Percentiles rank a stretch among this genome's conserved stretches.
These are phyloP conservation scores for Parmales sp. DNA, from an alignment of 108 stramenopile genomes.

Conservation along the genomic window DNA sequence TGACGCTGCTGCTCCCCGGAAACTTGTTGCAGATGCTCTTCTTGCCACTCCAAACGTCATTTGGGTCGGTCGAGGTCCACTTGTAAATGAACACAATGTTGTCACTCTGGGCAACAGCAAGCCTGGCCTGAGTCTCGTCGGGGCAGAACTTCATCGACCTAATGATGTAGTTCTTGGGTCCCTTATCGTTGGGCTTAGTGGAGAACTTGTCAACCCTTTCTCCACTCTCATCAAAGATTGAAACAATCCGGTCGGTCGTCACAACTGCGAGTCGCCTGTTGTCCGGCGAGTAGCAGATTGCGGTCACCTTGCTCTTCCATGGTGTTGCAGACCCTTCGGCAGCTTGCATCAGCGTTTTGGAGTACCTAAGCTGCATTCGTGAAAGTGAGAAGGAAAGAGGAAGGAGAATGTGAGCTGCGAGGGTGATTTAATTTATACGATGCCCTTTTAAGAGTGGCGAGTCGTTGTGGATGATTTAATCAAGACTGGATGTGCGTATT, in stretches of 20 bases:
- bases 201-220: conserved; percentile 49
- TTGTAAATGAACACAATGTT: conserved; percentile 64
- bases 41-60: conserved; percentile 29
- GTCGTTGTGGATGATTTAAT: too few species aligned
- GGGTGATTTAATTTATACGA: too few species aligned
- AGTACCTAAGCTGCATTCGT: conserved; percentile 31
- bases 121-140: conserved; percentile 31
- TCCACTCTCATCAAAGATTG: conserved; percentile 50
- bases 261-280: conserved; percentile 43
- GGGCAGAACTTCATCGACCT: conserved; percentile 41
- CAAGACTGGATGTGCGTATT: too few species aligned
- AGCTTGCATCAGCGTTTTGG: conserved; percentile 20
- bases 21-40: conserved; percentile 61
- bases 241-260: conserved; percentile 48
- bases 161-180: conserved; percentile 45
- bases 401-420: too few species aligned
- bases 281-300: conserved; percentile 50
- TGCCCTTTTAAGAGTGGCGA: too few species aligned
- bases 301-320: conserved; percentile 32
- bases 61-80: conserved; percentile 28
- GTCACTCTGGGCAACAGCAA: conserved; percentile 54
- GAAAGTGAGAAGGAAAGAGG: too few species aligned
- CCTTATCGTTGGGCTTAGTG: conserved; percentile 56
- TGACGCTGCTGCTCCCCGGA: conserved; percentile 28
- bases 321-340: background rate